These are phyloP conservation scores for Pascua guehoae DNA, from an alignment of 1,284 basidiomycete genomes.

Conservation along the genomic window DNA sequence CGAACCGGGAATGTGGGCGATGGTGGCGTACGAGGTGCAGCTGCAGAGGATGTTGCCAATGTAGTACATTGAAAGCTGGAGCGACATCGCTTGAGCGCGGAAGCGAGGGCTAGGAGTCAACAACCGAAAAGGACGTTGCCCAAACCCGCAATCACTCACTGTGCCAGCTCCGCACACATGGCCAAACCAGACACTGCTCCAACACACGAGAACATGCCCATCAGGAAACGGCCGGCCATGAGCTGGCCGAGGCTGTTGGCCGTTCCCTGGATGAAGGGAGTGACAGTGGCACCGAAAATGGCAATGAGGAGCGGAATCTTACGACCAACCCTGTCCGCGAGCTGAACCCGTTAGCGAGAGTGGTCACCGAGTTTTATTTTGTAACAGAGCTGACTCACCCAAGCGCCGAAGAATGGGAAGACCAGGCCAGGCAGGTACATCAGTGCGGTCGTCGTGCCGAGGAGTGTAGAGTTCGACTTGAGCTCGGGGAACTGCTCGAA, in stretches of 20 bases:
- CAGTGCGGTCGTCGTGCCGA: constrained; percentile 6
- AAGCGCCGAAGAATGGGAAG: constrained; percentile 3
- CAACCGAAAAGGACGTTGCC: too few relatives aligned
- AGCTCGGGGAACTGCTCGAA: not conserved
- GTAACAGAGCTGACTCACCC: not conserved
- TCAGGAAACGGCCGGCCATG: constrained; percentile 9
- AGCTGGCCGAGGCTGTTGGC: constrained; percentile 4
- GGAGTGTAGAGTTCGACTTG: constrained; percentile 3
- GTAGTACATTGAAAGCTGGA: constrained; percentile 10
- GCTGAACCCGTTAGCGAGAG: not conserved
- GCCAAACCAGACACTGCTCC: constrained; percentile 4
- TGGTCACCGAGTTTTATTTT: too few relatives aligned
- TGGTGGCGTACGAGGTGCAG: constrained; percentile 2
- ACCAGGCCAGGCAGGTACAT: constrained; percentile 7
- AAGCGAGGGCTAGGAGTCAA: constrained; percentile 1
- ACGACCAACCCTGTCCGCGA: constrained; percentile 8
- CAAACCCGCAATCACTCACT: not conserved
- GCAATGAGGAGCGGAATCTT: constrained; percentile 12
- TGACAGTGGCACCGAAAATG: constrained; percentile 6
- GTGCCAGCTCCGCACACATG: constrained; percentile 10
- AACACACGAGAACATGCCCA: constrained; percentile 7
- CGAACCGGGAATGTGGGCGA: constrained; percentile 1
- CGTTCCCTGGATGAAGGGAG: constrained; percentile 8
- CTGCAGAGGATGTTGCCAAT: constrained; percentile 9
- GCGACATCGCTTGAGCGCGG: constrained; percentile 11